phyloP scores from a whole-genome alignment of 1,284 basidiomycete genomes.

The Boletus smithii region DNA sequence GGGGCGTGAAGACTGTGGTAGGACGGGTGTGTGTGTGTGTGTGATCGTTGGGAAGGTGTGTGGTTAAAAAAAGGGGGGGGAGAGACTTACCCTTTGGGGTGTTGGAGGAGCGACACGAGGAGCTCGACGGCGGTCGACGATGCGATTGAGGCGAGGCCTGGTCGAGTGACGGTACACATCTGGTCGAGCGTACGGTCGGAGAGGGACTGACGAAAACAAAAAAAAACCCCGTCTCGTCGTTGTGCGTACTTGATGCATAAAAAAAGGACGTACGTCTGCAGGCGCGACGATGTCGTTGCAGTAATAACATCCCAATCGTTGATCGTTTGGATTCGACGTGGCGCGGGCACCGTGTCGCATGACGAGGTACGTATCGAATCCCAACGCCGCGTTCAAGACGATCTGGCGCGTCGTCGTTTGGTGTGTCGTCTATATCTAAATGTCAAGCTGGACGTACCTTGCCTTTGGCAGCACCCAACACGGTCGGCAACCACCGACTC shows the following conservation, averaged over 20 bases:
- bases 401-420: constrained; percentile 46
- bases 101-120: constrained; percentile 85
- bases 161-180: constrained; percentile 99
- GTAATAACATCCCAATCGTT: constrained; percentile 87
- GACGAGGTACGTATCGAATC: constrained; percentile 94
- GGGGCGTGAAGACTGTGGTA: constrained; percentile 59
- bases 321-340: constrained; percentile 26
- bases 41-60: no score
- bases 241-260: not conserved
- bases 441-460: constrained; percentile 54
- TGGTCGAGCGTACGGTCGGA: constrained; percentile 95
- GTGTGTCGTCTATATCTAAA: not conserved
- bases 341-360: constrained; percentile 89
- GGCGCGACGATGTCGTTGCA: constrained; percentile 99
- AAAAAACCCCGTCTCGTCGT: not conserved
- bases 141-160: constrained; percentile 91
- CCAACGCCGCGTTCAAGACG: constrained; percentile 92
- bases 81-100: constrained; percentile 79
- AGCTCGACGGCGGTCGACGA: constrained; percentile 91
- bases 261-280: constrained; percentile 71
- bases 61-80: not conserved
- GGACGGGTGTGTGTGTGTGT: not conserved
- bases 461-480: constrained; percentile 77
- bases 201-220: constrained; percentile 59
- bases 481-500: constrained; percentile 92